These are phyloP conservation scores for Saccharomycopsis capsularis DNA, from an alignment of 805 yeast species.

Conservation along the genomic window DNA sequence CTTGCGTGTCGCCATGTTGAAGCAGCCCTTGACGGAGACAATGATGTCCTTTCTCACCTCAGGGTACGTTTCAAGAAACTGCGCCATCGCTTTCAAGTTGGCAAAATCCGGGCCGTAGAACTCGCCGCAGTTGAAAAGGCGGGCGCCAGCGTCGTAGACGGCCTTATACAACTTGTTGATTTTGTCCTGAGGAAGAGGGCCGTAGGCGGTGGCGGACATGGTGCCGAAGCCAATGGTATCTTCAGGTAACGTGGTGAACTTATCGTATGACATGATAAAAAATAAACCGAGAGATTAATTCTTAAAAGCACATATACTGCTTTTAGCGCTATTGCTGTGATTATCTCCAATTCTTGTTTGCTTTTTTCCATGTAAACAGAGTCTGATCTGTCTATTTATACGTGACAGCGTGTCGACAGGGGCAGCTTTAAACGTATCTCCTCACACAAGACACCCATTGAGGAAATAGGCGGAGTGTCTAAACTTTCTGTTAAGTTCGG, in stretches of 20 bases:
- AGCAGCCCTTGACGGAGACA: conserved; percentile 64
- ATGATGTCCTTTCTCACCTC: conserved; percentile 48
- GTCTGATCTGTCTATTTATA: not conserved
- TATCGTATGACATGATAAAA: no score
- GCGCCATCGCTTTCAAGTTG: conserved; percentile 50
- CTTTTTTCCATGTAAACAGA: no score
- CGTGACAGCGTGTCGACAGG: no score
- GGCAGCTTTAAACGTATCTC: no score
- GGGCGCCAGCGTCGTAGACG: conserved; percentile 40
- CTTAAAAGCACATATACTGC: no score
- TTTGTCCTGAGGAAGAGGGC: conserved; percentile 40
- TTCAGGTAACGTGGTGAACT: conserved; percentile 5
- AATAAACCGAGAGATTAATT: no score
- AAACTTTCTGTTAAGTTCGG: no score
- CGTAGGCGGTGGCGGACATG: conserved; percentile 74
- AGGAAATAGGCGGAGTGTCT: no score
- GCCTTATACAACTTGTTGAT: conserved; percentile 48
- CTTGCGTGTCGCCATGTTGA: conserved; percentile 29
- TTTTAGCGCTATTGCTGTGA: no score
- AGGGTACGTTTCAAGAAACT: conserved; percentile 53
- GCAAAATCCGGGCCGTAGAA: conserved; percentile 56
- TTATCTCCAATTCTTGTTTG: no score
- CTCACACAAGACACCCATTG: no score
- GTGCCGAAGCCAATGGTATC: conserved; percentile 56
- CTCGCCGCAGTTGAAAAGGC: conserved; percentile 66